Percentiles rank a stretch among this genome's conserved stretches.
Evolutionary conservation across 345 rosid genomes (phyloP).

Genomic region (Psidium guajava): DNA sequence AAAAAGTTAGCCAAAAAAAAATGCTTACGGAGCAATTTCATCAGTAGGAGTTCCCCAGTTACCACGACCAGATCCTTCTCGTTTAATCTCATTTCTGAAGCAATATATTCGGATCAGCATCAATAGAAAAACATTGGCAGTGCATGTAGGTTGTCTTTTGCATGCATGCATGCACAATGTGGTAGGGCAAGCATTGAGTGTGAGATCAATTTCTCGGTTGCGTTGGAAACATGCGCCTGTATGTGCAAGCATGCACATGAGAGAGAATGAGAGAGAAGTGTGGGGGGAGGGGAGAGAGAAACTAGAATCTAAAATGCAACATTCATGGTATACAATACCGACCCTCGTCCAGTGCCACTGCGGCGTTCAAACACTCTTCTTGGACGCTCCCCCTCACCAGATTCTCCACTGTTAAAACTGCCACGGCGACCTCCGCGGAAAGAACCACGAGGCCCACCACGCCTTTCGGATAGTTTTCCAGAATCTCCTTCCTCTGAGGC

Average conservation of each 20-base stretch:
- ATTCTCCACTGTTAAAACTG: constrained; percentile 45
- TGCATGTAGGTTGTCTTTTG: neutral
- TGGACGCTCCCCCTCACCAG: constrained; percentile 64
- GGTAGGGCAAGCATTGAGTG: neutral
- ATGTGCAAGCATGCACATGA: too few relatives aligned
- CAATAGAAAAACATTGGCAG: neutral
- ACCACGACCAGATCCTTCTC: constrained; percentile 86
- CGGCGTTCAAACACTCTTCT: constrained; percentile 64
- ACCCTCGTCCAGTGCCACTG: constrained; percentile 97
- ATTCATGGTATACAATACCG: constrained; percentile 6
- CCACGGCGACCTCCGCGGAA: constrained; percentile 78
- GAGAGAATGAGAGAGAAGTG: neutral
- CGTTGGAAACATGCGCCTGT: neutral
- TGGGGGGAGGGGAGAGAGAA: neutral
- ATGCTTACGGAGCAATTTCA: constrained; percentile 61
- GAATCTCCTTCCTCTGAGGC: constrained; percentile 61
- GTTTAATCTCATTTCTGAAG: constrained; percentile 65
- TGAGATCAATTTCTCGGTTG: neutral
- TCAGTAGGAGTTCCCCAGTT: constrained; percentile 91
- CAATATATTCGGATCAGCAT: neutral
- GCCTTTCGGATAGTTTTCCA: constrained; percentile 45
- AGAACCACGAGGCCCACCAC: constrained; percentile 53
- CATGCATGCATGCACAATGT: neutral
- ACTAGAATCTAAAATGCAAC: neutral
- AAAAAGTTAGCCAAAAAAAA: neutral